These are phyloP conservation scores for Naegleria lovaniensis DNA, from an alignment of 208 protist species.

Conservation along the genomic window DNA sequence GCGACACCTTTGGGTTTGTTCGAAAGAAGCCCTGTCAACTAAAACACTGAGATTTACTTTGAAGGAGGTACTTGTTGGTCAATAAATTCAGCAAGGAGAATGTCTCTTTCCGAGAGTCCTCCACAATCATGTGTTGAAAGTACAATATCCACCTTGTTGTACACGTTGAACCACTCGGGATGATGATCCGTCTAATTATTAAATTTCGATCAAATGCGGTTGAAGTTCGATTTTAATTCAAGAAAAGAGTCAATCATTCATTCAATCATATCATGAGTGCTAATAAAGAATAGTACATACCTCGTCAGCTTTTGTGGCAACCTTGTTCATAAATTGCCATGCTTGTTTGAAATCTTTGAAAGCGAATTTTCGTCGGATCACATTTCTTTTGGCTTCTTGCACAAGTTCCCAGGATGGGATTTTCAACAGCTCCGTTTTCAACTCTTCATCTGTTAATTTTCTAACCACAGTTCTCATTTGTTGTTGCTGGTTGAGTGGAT, in stretches of 20 bases:
- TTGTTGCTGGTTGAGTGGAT: not conserved
- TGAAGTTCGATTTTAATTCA: not conserved
- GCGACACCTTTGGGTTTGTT: no score
- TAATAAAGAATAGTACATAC: conserved; percentile 27
- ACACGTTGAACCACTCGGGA: conserved; percentile 88
- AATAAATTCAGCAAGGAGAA: conserved; percentile 31
- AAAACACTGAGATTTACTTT: not conserved
- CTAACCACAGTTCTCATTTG: not conserved
- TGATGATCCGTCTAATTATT: conserved; percentile 69
- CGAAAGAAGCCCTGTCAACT: no score
- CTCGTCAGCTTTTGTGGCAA: conserved; percentile 66
- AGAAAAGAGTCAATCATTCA: no score
- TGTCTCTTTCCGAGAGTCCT: conserved; percentile 59
- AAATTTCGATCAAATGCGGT: not conserved
- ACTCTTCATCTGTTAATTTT: not conserved
- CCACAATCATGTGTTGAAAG: conserved; percentile 85
- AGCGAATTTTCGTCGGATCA: conserved; percentile 52
- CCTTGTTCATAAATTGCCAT: conserved; percentile 75
- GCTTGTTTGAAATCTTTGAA: conserved; percentile 78
- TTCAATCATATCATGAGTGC: not conserved
- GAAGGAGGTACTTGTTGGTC: conserved; percentile 12
- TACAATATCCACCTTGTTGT: conserved; percentile 80
- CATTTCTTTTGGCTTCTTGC: conserved; percentile 24
- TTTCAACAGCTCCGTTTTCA: not conserved
- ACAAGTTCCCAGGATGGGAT: not conserved